Evolutionary conservation across 2,329 filamentous ascomycete genomes (phyloP), one percentile per base, ranked within the genome.

Genomic region (Aureobasidium namibiae): DNA sequence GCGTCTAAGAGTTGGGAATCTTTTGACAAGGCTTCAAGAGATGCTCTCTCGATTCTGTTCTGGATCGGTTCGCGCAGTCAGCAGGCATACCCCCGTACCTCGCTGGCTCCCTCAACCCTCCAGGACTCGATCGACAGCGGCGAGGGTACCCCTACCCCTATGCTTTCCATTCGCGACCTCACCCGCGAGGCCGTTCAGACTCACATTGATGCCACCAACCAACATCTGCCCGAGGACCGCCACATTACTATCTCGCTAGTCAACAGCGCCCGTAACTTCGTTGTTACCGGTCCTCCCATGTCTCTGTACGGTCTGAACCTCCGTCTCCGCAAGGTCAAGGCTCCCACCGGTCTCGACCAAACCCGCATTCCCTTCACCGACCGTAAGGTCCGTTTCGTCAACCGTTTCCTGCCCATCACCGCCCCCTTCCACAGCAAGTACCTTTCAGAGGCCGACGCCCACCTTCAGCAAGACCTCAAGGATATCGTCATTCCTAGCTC

Each of bases 371-470:
- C 95, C 7, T 91, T 90, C 78, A 97, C 92, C 0, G 87, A 99
- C 76, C 89, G 94, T 67, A 99, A 99, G 77, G 82, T 96, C 60
- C 90, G 94, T 69, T 99, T 99, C 67, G 90, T 90, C 63, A 96
- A 96, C 78, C 88, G 94, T 62, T 99, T 99, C 80, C 78, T 99
- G 62, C 95, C 94, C 48, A 99, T 99, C 73, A 96, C 92, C 1
- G 91, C 94, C 10, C 95, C 94, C 4, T 99, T 99, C 82, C 94
- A 99, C 80, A 99, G 94, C 81, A 87, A 90, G 62, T 96, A 97
- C 71, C 84, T 99, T 16, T 79, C 82, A 24, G 86, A 91, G 65
- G 92, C 94, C 1, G 90, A 89, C 26, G 82, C 86, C 61, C 81
- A 91, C 67, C 90, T 99, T 63, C 83, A 92, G 59, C 86, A 92